Evolutionary conservation across 2,329 filamentous ascomycete species (phyloP), one percentile per base, ranked within the genome.

Genomic region (Sporothrix sp.): DNA sequence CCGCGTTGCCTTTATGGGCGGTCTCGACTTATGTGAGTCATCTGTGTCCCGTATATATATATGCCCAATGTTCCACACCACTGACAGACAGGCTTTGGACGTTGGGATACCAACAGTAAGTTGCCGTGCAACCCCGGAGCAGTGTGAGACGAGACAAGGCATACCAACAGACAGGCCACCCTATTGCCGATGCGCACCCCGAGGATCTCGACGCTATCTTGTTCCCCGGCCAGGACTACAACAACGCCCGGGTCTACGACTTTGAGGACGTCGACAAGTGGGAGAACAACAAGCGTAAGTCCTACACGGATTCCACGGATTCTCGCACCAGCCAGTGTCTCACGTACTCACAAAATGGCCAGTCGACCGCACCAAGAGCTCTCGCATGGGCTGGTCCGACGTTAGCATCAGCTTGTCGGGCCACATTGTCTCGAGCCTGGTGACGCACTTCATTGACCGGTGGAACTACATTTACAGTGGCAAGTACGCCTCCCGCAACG

Each of bases 331-430:
- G 3, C n/a, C 33, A n/a, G 3, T 38, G 28, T n/a, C 10, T 23
- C 13, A 4, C 10, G 27, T 11, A 9, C 5, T 27, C 9, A 2
- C 11, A 44, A 50, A 36, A 9, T 3, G 3, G 5, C 7, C 44
- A 78, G 73, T 96, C 18, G 85, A 94, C 60, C 79, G 90, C 45
- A 83, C 81, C 10, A 79, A 81, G 61, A 86, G 75, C 65, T 87
- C 86, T 2, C 79, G 90, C 53, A 95, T 95, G 88, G 89, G 89
- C 18, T 95, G 90, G 90, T 87, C 85, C 13, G 90, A 95, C 65
- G 78, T 95, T 52, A 82, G 85, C 10, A 72, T 96, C 51, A 88
- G 81, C 58, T 65, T 95, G 52, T 75, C 75, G 13, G 89, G 89
- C 0, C 82, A 82, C 0, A 84, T 87, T 9, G 82, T 91, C 0